Percentiles rank a stretch among this genome's conserved stretches.
Conservation (phyloP, 2,329 filamentous ascomycete species). For the Talaromyces sp. region DNA sequence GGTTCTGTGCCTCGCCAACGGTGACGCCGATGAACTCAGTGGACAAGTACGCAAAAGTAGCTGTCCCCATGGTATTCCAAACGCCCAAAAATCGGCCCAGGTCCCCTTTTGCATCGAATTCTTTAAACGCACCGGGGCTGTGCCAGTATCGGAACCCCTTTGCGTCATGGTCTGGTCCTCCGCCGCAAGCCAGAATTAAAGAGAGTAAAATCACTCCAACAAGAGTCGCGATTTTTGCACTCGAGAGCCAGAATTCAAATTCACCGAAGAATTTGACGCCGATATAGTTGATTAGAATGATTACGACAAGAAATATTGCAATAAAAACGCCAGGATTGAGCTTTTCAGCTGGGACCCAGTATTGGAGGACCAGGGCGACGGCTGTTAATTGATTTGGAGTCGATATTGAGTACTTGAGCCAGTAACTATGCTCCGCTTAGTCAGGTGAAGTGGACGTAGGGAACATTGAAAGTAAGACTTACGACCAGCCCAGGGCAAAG, state of each 20-base stretch:
- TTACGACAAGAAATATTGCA: conserved; percentile 54
- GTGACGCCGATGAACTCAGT: conserved; percentile 72
- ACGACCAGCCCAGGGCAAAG: conserved; percentile 68
- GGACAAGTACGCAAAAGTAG: conserved; percentile 71
- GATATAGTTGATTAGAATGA: conserved; percentile 56
- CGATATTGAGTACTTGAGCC: conserved; percentile 59
- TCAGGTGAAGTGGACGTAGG: neutral
- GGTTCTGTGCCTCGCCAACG: conserved; percentile 72
- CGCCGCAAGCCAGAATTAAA: conserved; percentile 19
- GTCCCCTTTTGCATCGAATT: conserved; percentile 40
- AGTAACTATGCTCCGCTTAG: conserved; percentile 46
- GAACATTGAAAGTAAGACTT: conserved; percentile 15
- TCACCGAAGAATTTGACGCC: conserved; percentile 59
- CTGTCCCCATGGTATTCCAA: conserved; percentile 67
- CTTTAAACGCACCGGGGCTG: conserved; percentile 55
- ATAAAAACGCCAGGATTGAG: conserved; percentile 59
- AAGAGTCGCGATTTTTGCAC: conserved; percentile 59
- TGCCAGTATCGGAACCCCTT: conserved; percentile 63
- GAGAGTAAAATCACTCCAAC: conserved; percentile 33
- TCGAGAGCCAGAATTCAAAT: conserved; percentile 61
- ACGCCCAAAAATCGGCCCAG: conserved; percentile 56
- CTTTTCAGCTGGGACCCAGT: conserved; percentile 55
- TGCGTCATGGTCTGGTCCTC: conserved; percentile 46
- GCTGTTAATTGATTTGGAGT: conserved; percentile 52
- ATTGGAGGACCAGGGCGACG: conserved; percentile 57